These are phyloP conservation scores for Aspergillus brunneoviolaceus DNA, from an alignment of 2,329 filamentous ascomycete genomes.

Conservation along the genomic window DNA sequence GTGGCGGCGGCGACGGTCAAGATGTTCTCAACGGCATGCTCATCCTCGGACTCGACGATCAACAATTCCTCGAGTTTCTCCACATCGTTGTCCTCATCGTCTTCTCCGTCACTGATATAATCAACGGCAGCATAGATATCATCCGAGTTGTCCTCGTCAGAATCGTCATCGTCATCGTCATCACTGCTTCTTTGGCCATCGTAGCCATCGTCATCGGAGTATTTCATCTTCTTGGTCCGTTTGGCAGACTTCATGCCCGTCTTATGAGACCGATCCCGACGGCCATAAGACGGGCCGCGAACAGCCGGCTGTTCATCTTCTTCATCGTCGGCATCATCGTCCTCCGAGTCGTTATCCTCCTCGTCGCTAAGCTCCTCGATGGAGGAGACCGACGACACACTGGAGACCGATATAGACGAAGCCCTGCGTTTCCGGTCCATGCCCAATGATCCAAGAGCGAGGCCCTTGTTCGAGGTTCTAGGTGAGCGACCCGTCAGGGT, in stretches of 20 bases:
- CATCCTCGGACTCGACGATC: slow-evolving; percentile 55
- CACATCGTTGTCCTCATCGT: slow-evolving; percentile 77
- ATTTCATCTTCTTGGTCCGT: slow-evolving; percentile 35
- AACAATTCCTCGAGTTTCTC: slow-evolving; percentile 75
- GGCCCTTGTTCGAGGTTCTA: slow-evolving; percentile 27
- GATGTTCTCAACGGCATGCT: slow-evolving; percentile 25
- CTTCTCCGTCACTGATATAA: slow-evolving; percentile 75
- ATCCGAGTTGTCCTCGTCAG: slow-evolving; percentile 51
- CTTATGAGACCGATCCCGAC: slow-evolving; percentile 37
- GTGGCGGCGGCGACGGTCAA: slow-evolving; percentile 26
- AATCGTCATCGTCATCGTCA: slow-evolving; percentile 34
- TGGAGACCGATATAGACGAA: slow-evolving; percentile 37
- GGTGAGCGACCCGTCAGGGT: slow-evolving; percentile 16
- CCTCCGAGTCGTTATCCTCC: slow-evolving; percentile 35
- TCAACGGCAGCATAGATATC: slow-evolving; percentile 77
- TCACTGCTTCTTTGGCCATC: slow-evolving; percentile 32
- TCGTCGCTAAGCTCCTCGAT: slow-evolving; percentile 38
- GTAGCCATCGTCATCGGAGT: slow-evolving; percentile 35
- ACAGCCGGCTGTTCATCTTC: slow-evolving; percentile 44
- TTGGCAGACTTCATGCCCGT: slow-evolving; percentile 38
- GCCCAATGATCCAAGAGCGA: slow-evolving; percentile 22
- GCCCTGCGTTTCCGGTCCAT: slow-evolving; percentile 36
- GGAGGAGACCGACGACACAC: slow-evolving; percentile 39
- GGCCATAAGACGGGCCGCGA: slow-evolving; percentile 45
- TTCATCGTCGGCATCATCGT: slow-evolving; percentile 39